A percentile compares a stretch with the other conserved stretches of the same genome.
Conservation (phyloP, 2,329 filamentous ascomycete genomes). For the Arthroderma uncinatum region DNA sequence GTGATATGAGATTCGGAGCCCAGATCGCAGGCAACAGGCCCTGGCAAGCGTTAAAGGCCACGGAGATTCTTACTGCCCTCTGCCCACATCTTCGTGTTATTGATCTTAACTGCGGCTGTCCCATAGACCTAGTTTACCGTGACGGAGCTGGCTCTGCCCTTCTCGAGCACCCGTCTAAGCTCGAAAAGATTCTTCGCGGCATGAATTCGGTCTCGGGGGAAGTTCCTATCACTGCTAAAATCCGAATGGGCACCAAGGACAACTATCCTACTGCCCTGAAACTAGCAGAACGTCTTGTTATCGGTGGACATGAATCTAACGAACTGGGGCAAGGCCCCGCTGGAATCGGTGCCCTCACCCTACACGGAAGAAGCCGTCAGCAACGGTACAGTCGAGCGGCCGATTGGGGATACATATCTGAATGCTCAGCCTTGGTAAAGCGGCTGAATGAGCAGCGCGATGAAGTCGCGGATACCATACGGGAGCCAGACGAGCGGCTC, state of each 20-base stretch:
- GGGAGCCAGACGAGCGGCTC: slow-evolving; percentile 64
- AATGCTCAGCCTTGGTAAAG: slow-evolving; percentile 76
- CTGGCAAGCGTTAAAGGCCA: slow-evolving; percentile 78
- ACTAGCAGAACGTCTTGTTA: slow-evolving; percentile 68
- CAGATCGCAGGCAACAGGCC: slow-evolving; percentile 90
- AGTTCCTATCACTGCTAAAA: slow-evolving; percentile 87
- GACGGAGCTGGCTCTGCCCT: slow-evolving; percentile 82
- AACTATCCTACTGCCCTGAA: slow-evolving; percentile 67
- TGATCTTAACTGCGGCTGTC: slow-evolving; percentile 93
- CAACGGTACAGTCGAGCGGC: slow-evolving; percentile 85
- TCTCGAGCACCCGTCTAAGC: slow-evolving; percentile 73
- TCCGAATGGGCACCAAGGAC: slow-evolving; percentile 80
- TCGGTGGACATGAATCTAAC: slow-evolving; percentile 63
- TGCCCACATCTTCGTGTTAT: slow-evolving; percentile 79
- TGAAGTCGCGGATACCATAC: slow-evolving; percentile 59
- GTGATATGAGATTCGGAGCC: slow-evolving; percentile 78
- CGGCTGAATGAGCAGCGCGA: slow-evolving; percentile 61
- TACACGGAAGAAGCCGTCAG: slow-evolving; percentile 86
- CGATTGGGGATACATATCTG: slow-evolving; percentile 92
- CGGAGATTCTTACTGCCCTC: slow-evolving; percentile 64
- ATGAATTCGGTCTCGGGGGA: slow-evolving; percentile 92
- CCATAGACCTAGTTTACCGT: slow-evolving; percentile 86
- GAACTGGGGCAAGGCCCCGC: slow-evolving; percentile 57
- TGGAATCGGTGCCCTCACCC: slow-evolving; percentile 86
- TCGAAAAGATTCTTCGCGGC: slow-evolving; percentile 88